Conservation (phyloP, 2,329 filamentous ascomycete species). For the Fusarium sp. region DNA sequence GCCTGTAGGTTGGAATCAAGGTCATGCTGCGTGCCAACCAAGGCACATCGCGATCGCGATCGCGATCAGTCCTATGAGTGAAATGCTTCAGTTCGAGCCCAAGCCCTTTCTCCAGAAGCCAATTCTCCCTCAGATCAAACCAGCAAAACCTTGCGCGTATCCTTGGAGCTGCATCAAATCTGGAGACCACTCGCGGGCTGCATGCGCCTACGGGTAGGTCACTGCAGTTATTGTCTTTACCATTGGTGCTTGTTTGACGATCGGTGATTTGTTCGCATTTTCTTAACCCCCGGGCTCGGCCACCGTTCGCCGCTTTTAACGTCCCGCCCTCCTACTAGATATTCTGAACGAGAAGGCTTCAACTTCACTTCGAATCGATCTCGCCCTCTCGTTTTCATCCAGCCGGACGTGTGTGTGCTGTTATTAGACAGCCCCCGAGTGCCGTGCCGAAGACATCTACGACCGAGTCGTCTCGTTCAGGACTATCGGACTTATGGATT, state of each 20-base stretch:
- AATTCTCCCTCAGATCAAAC: background rate
- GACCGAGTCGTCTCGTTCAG: background rate
- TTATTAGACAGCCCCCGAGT: slow-evolving; percentile 48
- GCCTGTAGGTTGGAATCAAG: slow-evolving; percentile 20
- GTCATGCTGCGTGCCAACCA: slow-evolving; percentile 30
- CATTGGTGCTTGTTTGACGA: slow-evolving; percentile 14
- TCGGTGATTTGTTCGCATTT: slow-evolving; percentile 25
- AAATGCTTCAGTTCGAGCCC: slow-evolving; percentile 9
- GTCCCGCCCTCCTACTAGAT: background rate
- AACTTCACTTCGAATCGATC: slow-evolving; percentile 18
- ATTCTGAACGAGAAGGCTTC: slow-evolving; percentile 6
- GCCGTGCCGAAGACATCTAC: slow-evolving; percentile 18
- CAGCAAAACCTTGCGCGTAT: slow-evolving; percentile 11
- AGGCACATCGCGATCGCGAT: slow-evolving; percentile 12
- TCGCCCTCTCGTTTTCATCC: slow-evolving; percentile 8
- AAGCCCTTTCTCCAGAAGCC: background rate
- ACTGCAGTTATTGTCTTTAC: slow-evolving; percentile 4
- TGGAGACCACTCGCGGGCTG: slow-evolving; percentile 11
- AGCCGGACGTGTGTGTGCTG: slow-evolving; percentile 41
- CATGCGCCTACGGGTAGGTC: slow-evolving; percentile 12
- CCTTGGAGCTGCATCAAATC: slow-evolving; percentile 21
- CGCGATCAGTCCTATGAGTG: slow-evolving; percentile 4
- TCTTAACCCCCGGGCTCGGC: slow-evolving; percentile 2
- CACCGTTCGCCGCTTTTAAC: slow-evolving; percentile 15
- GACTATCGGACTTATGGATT: slow-evolving; percentile 8